phyloP scores from a whole-genome alignment of 2,329 filamentous ascomycete species.

The Fusarium sp. region DNA sequence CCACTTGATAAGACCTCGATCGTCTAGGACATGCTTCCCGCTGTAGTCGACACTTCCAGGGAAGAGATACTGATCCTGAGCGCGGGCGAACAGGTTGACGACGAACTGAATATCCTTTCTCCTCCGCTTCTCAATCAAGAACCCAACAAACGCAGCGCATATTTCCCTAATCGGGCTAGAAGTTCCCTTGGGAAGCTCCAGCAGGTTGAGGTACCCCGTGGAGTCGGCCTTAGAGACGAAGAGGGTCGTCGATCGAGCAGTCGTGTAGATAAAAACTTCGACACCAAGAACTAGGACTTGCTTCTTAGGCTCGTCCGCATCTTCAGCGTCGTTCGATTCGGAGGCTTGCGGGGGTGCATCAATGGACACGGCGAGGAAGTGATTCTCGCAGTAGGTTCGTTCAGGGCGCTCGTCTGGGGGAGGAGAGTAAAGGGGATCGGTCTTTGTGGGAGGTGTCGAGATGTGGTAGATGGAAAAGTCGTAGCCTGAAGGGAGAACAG shows the following conservation, averaged over 20 bases:
- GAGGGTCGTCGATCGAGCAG: conserved; percentile 81
- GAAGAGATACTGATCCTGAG: conserved; percentile 95
- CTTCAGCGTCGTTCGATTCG: conserved; percentile 38
- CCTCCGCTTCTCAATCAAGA: conserved; percentile 76
- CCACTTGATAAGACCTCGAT: conserved; percentile 91
- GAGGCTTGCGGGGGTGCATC: conserved; percentile 37
- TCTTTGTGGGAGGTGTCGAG: conserved; percentile 83
- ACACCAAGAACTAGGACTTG: conserved; percentile 83
- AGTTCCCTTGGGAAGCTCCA: conserved; percentile 71
- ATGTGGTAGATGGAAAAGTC: conserved; percentile 84
- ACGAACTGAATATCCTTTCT: conserved; percentile 76
- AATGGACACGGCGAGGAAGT: conserved; percentile 73
- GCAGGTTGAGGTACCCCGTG: conserved; percentile 82
- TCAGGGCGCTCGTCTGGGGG: conserved; percentile 78
- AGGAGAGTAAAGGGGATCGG: conserved; percentile 81
- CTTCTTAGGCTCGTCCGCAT: conserved; percentile 36
- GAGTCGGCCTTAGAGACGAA: conserved; percentile 99
- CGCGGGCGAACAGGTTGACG: conserved; percentile 90
- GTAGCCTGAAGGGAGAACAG: conserved; percentile 64
- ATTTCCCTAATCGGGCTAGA: conserved; percentile 81
- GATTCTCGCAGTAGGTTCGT: conserved; percentile 86
- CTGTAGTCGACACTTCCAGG: conserved; percentile 88
- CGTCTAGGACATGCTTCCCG: conserved; percentile 91
- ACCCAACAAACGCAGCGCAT: conserved; percentile 79
- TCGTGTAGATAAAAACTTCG: conserved; percentile 89